phyloP scores from a whole-genome alignment of 352 stramenopile genomes.

The Pythium chondricola region DNA sequence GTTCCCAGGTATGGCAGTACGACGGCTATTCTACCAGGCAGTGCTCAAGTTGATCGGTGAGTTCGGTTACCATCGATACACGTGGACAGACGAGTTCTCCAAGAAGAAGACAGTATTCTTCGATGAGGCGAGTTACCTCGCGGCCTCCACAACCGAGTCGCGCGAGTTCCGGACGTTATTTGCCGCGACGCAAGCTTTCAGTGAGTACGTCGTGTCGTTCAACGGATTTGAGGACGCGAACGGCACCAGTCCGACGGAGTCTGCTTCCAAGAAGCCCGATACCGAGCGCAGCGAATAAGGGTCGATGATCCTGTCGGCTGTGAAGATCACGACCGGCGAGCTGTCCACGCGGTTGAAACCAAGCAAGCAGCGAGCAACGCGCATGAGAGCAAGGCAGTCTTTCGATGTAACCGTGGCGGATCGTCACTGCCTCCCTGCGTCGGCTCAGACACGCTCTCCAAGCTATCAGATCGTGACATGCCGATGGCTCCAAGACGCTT shows the following conservation, averaged over 20 bases:
- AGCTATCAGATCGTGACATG: constrained; percentile 8
- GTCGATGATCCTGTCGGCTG: neutral
- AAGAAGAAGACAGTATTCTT: constrained; percentile 78
- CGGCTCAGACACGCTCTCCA: constrained; percentile 4
- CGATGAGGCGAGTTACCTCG: constrained; percentile 81
- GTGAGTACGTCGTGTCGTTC: constrained; percentile 77
- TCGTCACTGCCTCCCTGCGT: neutral
- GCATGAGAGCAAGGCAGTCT: constrained; percentile 1
- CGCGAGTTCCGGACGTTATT: constrained; percentile 83
- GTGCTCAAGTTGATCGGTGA: constrained; percentile 71
- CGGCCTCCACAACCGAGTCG: constrained; percentile 60
- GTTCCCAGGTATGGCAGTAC: constrained; percentile 73
- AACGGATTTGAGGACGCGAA: constrained; percentile 78
- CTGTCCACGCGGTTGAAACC: constrained; percentile 12
- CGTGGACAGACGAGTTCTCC: constrained; percentile 82
- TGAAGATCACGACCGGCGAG: neutral
- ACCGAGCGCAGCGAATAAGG: constrained; percentile 2
- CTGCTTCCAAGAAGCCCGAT: constrained; percentile 7
- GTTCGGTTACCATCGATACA: constrained; percentile 81
- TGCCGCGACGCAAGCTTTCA: constrained; percentile 80
- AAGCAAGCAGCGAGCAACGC: constrained; percentile 8
- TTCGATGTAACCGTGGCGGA: neutral
- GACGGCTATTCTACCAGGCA: constrained; percentile 51
- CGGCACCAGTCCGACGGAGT: too few species aligned
- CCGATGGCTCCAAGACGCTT: too few species aligned